Conservation (phyloP, 73 alveolate genomes). For the Paramecium caudatum region DNA sequence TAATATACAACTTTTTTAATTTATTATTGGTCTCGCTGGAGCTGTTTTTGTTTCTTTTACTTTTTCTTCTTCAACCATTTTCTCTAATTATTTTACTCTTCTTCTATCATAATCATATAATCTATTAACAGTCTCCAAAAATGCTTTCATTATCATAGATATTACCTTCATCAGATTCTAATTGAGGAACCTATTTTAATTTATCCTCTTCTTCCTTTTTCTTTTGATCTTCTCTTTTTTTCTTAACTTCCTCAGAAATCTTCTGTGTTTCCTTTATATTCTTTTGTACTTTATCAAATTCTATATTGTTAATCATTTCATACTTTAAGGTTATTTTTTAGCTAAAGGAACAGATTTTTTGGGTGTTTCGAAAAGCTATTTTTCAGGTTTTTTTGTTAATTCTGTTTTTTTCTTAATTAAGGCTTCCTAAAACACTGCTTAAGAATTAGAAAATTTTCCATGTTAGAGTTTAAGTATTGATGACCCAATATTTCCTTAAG, state of each 20-base stretch:
- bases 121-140: constrained; percentile 57
- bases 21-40: constrained; percentile 4
- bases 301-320: background rate
- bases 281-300: constrained; percentile 2
- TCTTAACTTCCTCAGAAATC: background rate
- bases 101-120: constrained; percentile 55
- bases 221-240: background rate
- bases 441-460: constrained; percentile 54
- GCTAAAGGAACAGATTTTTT: background rate
- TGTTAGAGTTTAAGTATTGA: constrained; percentile 21
- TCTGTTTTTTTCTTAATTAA: constrained; percentile 23
- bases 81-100: constrained; percentile 19
- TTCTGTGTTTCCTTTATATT: background rate
- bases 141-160: background rate
- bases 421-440: constrained; percentile 28
- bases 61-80: constrained; percentile 4
- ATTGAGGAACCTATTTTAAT: background rate
- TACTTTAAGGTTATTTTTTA: background rate
- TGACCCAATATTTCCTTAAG: constrained; percentile 46
- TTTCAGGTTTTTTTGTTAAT: background rate
- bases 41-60: background rate
- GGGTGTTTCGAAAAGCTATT: background rate
- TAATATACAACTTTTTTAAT: constrained; percentile 24
- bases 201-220: constrained; percentile 2
- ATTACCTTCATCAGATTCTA: constrained; percentile 52